A percentile compares a stretch with the other conserved stretches of the same genome.
Evolutionary conservation across 768 basidiomycete genomes (phyloP).

Genomic region (Agaricus subrufescens): DNA sequence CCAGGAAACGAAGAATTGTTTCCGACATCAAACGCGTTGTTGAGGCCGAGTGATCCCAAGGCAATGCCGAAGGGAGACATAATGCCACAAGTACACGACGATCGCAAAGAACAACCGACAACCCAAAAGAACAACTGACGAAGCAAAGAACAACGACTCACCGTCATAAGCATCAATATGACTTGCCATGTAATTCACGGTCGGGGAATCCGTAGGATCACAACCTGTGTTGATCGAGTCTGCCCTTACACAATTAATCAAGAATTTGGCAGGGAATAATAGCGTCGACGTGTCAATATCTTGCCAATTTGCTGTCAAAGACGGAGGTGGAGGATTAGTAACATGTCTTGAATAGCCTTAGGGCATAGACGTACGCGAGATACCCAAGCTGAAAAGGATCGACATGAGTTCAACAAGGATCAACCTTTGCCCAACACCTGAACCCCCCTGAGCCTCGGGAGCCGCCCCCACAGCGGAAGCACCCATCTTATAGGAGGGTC

Average conservation of each 20-base stretch:
- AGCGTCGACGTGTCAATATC: slow-evolving; percentile 47
- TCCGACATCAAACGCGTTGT: too few relatives aligned
- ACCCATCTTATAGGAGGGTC: slow-evolving; percentile 44
- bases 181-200: slow-evolving; percentile 52
- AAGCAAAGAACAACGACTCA: slow-evolving; percentile 25
- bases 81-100: too few relatives aligned
- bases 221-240: slow-evolving; percentile 59
- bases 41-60: neutral
- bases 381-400: slow-evolving; percentile 61
- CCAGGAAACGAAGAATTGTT: too few relatives aligned
- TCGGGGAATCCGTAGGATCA: slow-evolving; percentile 60
- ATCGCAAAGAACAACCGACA: too few relatives aligned
- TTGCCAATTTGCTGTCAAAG: slow-evolving; percentile 58
- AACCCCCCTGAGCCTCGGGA: slow-evolving; percentile 26
- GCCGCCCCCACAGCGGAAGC: slow-evolving; percentile 47
- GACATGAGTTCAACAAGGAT: slow-evolving; percentile 56
- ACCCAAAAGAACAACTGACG: too few relatives aligned
- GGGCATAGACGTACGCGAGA: slow-evolving; percentile 41
- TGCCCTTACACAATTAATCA: slow-evolving; percentile 77
- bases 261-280: slow-evolving; percentile 65
- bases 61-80: neutral
- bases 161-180: slow-evolving; percentile 57
- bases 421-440: slow-evolving; percentile 54
- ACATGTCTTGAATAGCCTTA: neutral
- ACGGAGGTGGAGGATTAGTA: too few relatives aligned